Base-by-base conservation (phyloP, 768 basidiomycete genomes). In the Boletellus emodensis region DNA sequence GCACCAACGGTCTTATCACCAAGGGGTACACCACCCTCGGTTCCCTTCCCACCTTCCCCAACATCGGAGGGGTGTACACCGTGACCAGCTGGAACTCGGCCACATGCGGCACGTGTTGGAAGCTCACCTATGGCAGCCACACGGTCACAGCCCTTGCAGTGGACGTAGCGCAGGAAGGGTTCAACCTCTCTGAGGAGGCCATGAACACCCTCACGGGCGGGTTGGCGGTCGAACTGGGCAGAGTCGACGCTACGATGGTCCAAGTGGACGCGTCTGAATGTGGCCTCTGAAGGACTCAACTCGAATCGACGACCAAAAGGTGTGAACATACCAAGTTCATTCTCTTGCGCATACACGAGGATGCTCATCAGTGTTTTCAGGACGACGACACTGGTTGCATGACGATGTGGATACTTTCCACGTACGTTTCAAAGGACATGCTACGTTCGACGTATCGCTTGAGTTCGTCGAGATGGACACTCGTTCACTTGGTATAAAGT, bases 201-300 rank as follows among this genome's bases (percentile, higher is more conserved):
- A 78, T 84, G 80, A 75, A 83, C 52, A 58, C 56, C 13, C 61
- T 84, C 52, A 84, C 82, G 11, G 66, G 69, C 42, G 71, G 69
- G 33, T 65, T 77, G 56, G 83, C 75, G 0, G 69, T 62, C 37
- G 59, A 71, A 33, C 60, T 79, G 22, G 84, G 84, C 9, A 66
- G 75, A 22, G 71, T 84, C 18, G 40, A 69, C 13, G 79, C 79
- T 12, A 68, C 62, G 9, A 66, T 77, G 6, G 65, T 51, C 3
- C 64, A 78, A 52, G 77, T 84, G 10, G 65, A 55, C 35, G 49
- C 72, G 7, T 76, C 81, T 0, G 54, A 61, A 44, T 86, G 85
- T 58, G 81, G 81, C 18, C 33, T 68, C 9, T 53, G 4, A 24
- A 2, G 32, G n/a, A 17, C 20, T 18, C 12, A 10, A 41, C n/a